Evolutionary conservation across 208 protist species (phyloP).

Genomic region (Leishmania lainsoni): DNA sequence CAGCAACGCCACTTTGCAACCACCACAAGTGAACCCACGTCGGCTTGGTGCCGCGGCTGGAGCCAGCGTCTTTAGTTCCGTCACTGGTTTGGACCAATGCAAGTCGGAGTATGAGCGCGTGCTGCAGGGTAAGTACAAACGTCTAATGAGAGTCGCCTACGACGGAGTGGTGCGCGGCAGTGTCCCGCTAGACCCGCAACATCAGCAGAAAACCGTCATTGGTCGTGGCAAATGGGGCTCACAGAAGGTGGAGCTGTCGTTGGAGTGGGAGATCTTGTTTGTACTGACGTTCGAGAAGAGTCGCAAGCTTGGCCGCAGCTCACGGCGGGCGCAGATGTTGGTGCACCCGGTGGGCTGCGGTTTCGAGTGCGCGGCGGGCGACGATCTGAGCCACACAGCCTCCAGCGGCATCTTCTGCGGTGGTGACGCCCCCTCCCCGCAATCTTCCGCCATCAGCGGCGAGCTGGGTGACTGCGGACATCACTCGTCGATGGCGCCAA

Average conservation of each 20-base stretch:
- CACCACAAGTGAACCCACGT: background rate
- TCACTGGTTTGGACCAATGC: background rate
- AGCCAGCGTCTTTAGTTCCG: background rate
- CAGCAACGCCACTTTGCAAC: background rate
- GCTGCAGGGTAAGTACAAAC: constrained; percentile 53
- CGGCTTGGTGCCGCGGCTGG: background rate
- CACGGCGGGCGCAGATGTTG: constrained; percentile 54
- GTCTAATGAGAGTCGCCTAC: constrained; percentile 77
- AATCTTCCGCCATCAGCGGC: constrained; percentile 26
- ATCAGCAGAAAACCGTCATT: constrained; percentile 52
- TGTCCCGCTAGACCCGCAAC: constrained; percentile 61
- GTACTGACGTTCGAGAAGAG: constrained; percentile 80
- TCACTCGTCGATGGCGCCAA: constrained; percentile 7
- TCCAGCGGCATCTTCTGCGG: background rate
- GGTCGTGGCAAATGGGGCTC: constrained; percentile 65
- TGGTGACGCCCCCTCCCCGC: constrained; percentile 18
- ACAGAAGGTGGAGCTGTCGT: constrained; percentile 68
- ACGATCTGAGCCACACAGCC: constrained; percentile 14
- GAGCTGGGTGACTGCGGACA: constrained; percentile 19
- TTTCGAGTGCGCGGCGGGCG: constrained; percentile 46
- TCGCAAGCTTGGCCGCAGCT: constrained; percentile 41
- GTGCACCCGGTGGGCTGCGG: constrained; percentile 79
- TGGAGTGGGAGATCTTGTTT: constrained; percentile 85
- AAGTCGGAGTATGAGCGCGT: constrained; percentile 46
- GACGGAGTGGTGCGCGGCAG: constrained; percentile 55